A percentile compares a stretch with the other conserved stretches of the same genome.
phyloP scores from a whole-genome alignment of 441 rosid genomes.

The Brassica balearica region DNA sequence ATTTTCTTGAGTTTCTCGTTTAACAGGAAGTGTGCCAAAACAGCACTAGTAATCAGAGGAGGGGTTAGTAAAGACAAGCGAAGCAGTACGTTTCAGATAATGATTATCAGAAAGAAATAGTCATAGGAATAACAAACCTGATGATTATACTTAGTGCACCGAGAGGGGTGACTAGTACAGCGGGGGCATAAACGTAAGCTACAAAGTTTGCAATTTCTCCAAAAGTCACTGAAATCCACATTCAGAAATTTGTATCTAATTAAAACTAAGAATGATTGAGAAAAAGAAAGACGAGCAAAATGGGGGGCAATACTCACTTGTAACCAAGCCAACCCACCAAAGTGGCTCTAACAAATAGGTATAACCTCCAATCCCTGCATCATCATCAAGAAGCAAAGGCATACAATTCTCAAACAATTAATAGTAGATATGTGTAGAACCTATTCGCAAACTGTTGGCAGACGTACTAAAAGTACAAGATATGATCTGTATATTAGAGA shows the following conservation, averaged over 20 bases:
- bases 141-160: constrained; percentile 75
- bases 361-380: constrained; percentile 63
- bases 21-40: constrained; percentile 70
- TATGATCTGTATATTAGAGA: too few species aligned
- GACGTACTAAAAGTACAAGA: too few species aligned
- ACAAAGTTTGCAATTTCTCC: constrained; percentile 80
- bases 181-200: constrained; percentile 76
- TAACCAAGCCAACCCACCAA: constrained; percentile 76
- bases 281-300: not conserved
- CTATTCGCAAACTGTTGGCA: too few species aligned
- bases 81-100: not conserved
- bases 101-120: not conserved
- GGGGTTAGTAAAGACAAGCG: constrained; percentile 22
- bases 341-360: constrained; percentile 71
- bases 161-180: constrained; percentile 77
- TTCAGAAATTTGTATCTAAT: not conserved
- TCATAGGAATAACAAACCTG: constrained; percentile 45
- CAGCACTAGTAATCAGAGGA: constrained; percentile 47
- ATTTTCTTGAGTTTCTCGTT: constrained; percentile 61
- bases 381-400: too few species aligned
- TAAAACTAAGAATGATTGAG: not conserved
- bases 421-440: too few species aligned
- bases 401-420: too few species aligned
- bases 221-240: constrained; percentile 53
- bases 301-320: constrained; percentile 48